phyloP scores from a whole-genome alignment of 345 rosid genomes.

The Euclidium syriacum region DNA sequence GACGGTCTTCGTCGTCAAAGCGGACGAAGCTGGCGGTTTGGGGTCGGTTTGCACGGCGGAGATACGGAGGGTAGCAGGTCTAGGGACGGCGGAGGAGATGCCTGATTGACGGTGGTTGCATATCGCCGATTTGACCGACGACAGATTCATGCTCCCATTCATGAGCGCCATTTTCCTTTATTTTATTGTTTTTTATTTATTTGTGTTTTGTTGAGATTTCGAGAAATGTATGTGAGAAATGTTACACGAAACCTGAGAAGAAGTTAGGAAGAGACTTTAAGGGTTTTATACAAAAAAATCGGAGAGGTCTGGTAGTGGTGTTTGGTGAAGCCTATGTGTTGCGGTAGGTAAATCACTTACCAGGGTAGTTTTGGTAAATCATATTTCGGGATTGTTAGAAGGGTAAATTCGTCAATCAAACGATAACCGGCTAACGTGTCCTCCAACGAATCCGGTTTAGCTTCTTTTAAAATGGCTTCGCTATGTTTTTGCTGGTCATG shows the following conservation, averaged over 20 bases:
- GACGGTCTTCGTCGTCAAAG: conserved; percentile 4
- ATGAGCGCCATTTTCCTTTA: conserved; percentile 23
- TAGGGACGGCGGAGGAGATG: conserved; percentile 17
- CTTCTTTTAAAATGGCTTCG: background rate
- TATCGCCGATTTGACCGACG: conserved; percentile 15
- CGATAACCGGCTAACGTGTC: conserved; percentile 9
- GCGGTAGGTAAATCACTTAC: conserved; percentile 19
- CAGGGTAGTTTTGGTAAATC: conserved; percentile 14
- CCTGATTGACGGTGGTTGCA: conserved; percentile 24
- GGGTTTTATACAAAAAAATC: conserved; percentile 23
- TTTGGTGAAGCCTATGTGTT: conserved; percentile 25
- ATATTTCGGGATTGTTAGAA: background rate
- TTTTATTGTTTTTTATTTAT: background rate
- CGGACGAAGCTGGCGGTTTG: conserved; percentile 20
- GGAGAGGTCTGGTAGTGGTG: conserved; percentile 6
- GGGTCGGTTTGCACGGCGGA: conserved; percentile 35
- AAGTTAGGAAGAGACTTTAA: background rate
- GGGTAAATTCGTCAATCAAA: background rate
- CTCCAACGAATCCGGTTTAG: conserved; percentile 5
- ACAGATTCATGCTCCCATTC: conserved; percentile 27
- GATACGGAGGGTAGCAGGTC: conserved; percentile 21
- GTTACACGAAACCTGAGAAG: conserved; percentile 32
- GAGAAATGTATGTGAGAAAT: conserved; percentile 1
- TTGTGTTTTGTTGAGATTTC: conserved; percentile 19
- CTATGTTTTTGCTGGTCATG: conserved; percentile 4